phyloP scores from a whole-genome alignment of 495 filamentous ascomycete genomes.

The Lophiostoma macrostomum region DNA sequence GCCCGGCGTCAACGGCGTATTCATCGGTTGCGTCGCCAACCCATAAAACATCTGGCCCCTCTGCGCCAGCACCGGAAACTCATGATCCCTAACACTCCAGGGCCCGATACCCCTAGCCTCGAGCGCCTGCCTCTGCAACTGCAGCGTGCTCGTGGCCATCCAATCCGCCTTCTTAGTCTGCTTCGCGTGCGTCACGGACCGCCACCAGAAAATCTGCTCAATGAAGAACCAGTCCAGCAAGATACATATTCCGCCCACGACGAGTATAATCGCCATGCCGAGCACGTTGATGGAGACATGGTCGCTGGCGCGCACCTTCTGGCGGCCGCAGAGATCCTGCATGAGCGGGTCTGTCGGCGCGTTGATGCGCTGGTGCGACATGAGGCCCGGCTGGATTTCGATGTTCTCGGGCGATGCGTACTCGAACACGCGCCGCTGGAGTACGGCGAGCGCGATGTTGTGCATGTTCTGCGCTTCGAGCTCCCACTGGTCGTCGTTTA shows the following conservation, averaged over 20 bases:
- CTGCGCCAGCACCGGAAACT: constrained; percentile 14
- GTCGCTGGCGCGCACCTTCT: constrained; percentile 19
- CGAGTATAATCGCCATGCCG: constrained; percentile 29
- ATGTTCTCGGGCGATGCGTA: constrained; percentile 18
- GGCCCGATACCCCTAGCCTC: constrained; percentile 18
- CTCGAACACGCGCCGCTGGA: constrained; percentile 24
- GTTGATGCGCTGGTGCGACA: constrained; percentile 2
- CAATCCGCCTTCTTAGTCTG: constrained; percentile 23
- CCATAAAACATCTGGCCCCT: neutral
- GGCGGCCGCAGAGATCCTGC: constrained; percentile 12
- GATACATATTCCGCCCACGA: constrained; percentile 25
- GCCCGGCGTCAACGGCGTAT: too few species aligned
- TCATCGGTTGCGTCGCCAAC: too few species aligned
- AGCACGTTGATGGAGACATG: constrained; percentile 24
- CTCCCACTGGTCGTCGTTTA: constrained; percentile 19
- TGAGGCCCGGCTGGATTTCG: constrained; percentile 12
- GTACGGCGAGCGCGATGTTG: constrained; percentile 24
- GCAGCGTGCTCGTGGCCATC: constrained; percentile 5
- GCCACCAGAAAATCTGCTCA: constrained; percentile 19
- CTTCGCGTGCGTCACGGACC: neutral
- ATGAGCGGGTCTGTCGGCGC: constrained; percentile 7
- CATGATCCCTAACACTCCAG: constrained; percentile 15
- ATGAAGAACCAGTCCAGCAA: constrained; percentile 20
- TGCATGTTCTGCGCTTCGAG: constrained; percentile 25
- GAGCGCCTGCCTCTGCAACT: constrained; percentile 17